phyloP scores from a whole-genome alignment of 805 yeast species.

The Blastobotrys americana region DNA sequence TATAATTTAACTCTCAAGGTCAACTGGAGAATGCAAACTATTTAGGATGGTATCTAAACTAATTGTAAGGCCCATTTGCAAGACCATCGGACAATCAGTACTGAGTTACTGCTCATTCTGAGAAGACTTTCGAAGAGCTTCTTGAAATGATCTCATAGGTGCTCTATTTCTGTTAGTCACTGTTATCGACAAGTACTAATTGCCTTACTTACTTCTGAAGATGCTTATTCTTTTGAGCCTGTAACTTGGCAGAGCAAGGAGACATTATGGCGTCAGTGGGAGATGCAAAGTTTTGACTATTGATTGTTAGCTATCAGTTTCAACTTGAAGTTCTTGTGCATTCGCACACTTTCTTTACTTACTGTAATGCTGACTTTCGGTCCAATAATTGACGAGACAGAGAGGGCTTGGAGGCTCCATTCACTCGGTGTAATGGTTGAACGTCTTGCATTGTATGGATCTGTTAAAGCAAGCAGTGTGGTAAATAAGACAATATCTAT shows the following conservation, averaged over 20 bases:
- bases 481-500: no score
- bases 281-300: slow-evolving; percentile 34
- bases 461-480: no score
- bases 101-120: not conserved
- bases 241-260: slow-evolving; percentile 52
- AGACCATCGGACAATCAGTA: slow-evolving; percentile 1
- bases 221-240: slow-evolving; percentile 41
- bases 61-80: not conserved
- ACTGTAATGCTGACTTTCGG: not conserved
- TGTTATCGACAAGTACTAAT: no score
- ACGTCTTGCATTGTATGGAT: not conserved
- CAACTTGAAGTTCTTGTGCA: no score
- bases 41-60: not conserved
- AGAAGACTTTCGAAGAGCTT: slow-evolving; percentile 6
- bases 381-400: not conserved
- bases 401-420: no score
- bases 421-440: not conserved
- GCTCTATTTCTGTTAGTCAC: no score
- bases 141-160: slow-evolving; percentile 8
- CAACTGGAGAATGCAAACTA: not conserved
- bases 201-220: slow-evolving; percentile 33
- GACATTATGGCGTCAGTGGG: slow-evolving; percentile 55
- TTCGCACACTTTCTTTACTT: no score
- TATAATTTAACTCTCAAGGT: no score
- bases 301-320: not conserved